Evolutionary conservation across 768 basidiomycete species (phyloP).

Genomic region (Tricholoma bakamatsutake): DNA sequence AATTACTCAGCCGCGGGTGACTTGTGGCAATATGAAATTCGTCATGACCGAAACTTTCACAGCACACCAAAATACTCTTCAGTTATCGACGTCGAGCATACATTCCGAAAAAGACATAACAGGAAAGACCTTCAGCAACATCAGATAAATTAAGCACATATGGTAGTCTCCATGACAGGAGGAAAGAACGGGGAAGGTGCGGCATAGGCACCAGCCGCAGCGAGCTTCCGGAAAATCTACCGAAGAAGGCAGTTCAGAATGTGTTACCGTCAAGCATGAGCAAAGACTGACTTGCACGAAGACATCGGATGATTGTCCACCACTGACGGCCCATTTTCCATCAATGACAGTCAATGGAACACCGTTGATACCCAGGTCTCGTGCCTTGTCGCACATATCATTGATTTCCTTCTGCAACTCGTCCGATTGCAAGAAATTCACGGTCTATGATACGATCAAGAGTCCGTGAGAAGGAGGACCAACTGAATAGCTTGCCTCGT

Average conservation of each 20-base stretch:
- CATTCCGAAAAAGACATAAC: no score
- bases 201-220: constrained; percentile 28
- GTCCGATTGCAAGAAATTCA: constrained; percentile 58
- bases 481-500: constrained; percentile 40
- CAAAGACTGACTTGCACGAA: constrained; percentile 51
- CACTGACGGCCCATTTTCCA: constrained; percentile 70
- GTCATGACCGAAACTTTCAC: no score
- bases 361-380: constrained; percentile 63
- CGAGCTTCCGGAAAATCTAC: constrained; percentile 49
- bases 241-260: not conserved
- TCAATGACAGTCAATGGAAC: constrained; percentile 80
- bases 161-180: constrained; percentile 25
- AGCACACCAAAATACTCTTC: no score
- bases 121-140: not conserved
- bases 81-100: no score
- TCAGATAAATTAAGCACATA: constrained; percentile 8
- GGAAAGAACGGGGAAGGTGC: constrained; percentile 30
- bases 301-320: constrained; percentile 66
- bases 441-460: constrained; percentile 37
- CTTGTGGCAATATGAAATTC: no score
- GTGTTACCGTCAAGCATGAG: not conserved
- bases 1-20: not conserved
- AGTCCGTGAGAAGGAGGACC: not conserved
- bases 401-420: constrained; percentile 62
- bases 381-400: constrained; percentile 54